phyloP scores from a whole-genome alignment of 345 rosid genomes.

The Boechera retrofracta region DNA sequence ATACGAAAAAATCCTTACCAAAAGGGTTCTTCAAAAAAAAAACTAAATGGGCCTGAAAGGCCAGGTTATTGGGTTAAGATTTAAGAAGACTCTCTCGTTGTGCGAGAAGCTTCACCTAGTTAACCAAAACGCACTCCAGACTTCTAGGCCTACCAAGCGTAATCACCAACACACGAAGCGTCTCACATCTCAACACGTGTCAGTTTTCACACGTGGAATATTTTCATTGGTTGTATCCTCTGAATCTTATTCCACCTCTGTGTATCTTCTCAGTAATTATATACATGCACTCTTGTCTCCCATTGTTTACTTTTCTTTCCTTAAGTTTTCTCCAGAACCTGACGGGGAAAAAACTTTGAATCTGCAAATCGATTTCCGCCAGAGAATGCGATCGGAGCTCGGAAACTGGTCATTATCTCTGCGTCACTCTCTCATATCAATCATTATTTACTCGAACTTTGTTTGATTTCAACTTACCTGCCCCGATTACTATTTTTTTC shows the following conservation, averaged over 20 bases:
- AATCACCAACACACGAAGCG: slow-evolving; percentile 42
- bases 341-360: slow-evolving; percentile 23
- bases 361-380: slow-evolving; percentile 34
- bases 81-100: not conserved
- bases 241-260: slow-evolving; percentile 37
- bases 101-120: slow-evolving; percentile 12
- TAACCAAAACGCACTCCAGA: slow-evolving; percentile 29
- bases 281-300: slow-evolving; percentile 22
- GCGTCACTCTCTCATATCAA: not conserved
- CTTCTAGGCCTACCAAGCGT: slow-evolving; percentile 36
- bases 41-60: not conserved
- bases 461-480: not conserved
- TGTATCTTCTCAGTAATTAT: slow-evolving; percentile 28
- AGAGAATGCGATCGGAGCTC: slow-evolving; percentile 48
- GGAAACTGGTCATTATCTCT: slow-evolving; percentile 34
- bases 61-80: too few relatives aligned
- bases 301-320: not conserved
- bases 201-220: slow-evolving; percentile 3
- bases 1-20: too few relatives aligned
- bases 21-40: too few relatives aligned
- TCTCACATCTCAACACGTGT: slow-evolving; percentile 39
- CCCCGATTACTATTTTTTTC: not conserved
- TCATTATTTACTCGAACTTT: not conserved
- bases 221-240: slow-evolving; percentile 14
- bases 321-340: slow-evolving; percentile 13